Conservation (phyloP, 2,329 filamentous ascomycete species). For the Uncinocarpus reesii region DNA sequence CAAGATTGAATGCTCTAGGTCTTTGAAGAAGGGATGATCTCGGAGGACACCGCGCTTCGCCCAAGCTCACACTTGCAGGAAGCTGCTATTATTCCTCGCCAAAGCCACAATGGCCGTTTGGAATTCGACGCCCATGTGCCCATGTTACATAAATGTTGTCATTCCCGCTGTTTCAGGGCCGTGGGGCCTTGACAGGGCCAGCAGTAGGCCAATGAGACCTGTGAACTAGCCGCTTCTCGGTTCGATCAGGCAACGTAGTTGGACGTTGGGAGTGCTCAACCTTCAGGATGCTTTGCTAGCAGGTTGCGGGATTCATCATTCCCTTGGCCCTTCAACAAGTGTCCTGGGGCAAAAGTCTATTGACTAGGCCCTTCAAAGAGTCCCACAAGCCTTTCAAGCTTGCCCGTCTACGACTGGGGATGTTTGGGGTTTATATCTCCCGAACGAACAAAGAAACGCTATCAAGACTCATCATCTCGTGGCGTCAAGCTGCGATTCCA, state of each 20-base stretch:
- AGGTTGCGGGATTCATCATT: too few relatives aligned
- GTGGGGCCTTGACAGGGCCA: neutral
- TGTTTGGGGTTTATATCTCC: too few relatives aligned
- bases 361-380: too few relatives aligned
- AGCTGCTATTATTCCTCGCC: neutral
- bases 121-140: neutral
- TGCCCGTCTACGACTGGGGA: too few relatives aligned
- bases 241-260: too few relatives aligned
- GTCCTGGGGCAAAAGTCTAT: too few relatives aligned
- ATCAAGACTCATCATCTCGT: too few relatives aligned
- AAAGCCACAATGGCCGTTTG: neutral
- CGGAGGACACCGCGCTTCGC: neutral
- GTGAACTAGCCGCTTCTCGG: neutral
- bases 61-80: neutral
- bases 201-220: neutral
- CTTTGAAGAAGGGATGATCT: neutral
- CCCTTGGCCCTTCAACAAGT: too few relatives aligned
- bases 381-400: too few relatives aligned
- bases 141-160: slow-evolving; percentile 8
- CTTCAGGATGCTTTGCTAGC: neutral
- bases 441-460: too few relatives aligned
- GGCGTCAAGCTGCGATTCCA: too few relatives aligned
- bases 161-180: slow-evolving; percentile 6
- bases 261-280: too few relatives aligned
- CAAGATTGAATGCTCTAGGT: neutral